phyloP scores from a whole-genome alignment of 1,284 basidiomycete genomes.

The Rhizopogon hawkerae region DNA sequence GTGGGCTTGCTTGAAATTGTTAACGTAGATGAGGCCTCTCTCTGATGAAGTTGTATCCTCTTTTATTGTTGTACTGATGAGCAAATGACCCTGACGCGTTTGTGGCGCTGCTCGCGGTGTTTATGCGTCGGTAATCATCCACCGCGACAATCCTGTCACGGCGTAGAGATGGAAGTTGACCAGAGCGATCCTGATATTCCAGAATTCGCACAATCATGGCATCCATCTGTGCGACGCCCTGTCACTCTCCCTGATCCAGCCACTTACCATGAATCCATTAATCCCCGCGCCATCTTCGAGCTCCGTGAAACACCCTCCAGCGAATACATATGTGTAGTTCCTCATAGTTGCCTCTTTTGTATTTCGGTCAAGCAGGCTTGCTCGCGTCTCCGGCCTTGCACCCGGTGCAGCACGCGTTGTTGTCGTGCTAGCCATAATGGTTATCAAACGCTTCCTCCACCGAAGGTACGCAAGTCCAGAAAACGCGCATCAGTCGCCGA shows the following conservation, averaged over 20 bases:
- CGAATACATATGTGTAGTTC: slow-evolving; percentile 18
- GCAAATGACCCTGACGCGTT: background rate
- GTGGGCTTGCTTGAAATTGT: too few relatives aligned
- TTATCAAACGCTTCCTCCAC: slow-evolving; percentile 20
- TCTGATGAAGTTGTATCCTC: too few relatives aligned
- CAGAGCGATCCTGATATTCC: slow-evolving; percentile 11
- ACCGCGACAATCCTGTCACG: too few relatives aligned
- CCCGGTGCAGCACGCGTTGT: slow-evolving; percentile 13
- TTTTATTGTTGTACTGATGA: too few relatives aligned
- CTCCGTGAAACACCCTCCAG: slow-evolving; percentile 14
- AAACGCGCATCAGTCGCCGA: background rate
- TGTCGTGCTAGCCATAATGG: slow-evolving; percentile 7
- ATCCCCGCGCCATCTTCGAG: slow-evolving; percentile 22
- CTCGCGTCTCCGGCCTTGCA: slow-evolving; percentile 19
- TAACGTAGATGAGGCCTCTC: too few relatives aligned
- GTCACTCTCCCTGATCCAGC: slow-evolving; percentile 10
- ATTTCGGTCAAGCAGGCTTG: slow-evolving; percentile 12
- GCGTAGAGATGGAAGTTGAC: background rate
- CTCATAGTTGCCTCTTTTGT: slow-evolving; percentile 15
- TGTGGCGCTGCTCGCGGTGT: background rate
- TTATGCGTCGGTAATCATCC: background rate
- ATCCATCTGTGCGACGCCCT: slow-evolving; percentile 22
- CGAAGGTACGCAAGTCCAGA: slow-evolving; percentile 9
- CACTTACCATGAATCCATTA: slow-evolving; percentile 17
- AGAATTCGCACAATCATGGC: slow-evolving; percentile 18